phyloP scores from a whole-genome alignment of 1,284 basidiomycete genomes.

The Trichosporon inkin region DNA sequence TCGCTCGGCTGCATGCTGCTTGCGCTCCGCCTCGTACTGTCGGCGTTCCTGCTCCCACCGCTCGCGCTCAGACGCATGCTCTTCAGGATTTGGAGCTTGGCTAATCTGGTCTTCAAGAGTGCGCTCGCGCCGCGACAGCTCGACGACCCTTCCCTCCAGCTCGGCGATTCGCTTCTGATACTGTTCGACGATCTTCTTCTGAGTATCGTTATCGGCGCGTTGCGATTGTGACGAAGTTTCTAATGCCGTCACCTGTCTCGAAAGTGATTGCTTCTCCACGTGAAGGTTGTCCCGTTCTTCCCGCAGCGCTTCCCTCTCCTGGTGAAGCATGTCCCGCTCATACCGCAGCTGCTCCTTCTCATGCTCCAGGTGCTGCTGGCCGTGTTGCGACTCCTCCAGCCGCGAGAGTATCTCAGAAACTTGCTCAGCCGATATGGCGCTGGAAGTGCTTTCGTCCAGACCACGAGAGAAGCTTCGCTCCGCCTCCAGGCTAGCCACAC shows the following conservation, averaged over 20 bases:
- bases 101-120: constrained; percentile 34
- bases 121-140: constrained; percentile 40
- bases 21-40: constrained; percentile 8
- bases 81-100: constrained; percentile 11
- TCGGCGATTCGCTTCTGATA: constrained; percentile 29
- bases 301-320: background rate
- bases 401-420: background rate
- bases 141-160: constrained; percentile 43
- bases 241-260: background rate
- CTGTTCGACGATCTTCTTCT: constrained; percentile 4
- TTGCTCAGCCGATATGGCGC: constrained; percentile 7
- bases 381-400: background rate
- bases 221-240: background rate
- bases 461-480: constrained; percentile 19
- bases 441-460: background rate
- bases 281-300: background rate
- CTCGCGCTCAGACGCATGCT: constrained; percentile 59
- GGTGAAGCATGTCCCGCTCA: background rate
- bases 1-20: constrained; percentile 12
- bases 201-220: background rate
- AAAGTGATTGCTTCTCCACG: background rate
- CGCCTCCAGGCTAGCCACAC: constrained; percentile 15
- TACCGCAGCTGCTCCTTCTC: background rate
- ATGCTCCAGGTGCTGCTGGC: background rate
- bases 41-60: constrained; percentile 30